A percentile compares a stretch with the other conserved stretches of the same genome.
phyloP scores from a whole-genome alignment of 768 basidiomycete species.

The Fistulinella prunicolor region DNA sequence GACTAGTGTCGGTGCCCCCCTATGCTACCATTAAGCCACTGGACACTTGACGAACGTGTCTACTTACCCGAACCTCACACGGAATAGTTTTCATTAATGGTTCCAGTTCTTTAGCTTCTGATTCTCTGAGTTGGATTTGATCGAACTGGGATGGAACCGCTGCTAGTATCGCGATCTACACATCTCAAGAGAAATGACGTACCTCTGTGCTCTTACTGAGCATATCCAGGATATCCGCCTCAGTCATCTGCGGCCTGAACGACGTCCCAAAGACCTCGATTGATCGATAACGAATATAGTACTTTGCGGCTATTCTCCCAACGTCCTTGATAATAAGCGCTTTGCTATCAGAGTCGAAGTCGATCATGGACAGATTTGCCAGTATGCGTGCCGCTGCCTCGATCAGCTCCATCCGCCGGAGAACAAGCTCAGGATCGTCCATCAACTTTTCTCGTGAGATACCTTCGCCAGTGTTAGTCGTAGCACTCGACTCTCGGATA shows the following conservation, averaged over 20 bases:
- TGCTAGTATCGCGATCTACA: not conserved
- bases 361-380: constrained; percentile 75
- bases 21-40: constrained; percentile 25
- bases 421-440: constrained; percentile 73
- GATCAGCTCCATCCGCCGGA: constrained; percentile 67
- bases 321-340: constrained; percentile 78
- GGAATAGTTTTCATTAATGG: constrained; percentile 64
- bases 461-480: constrained; percentile 43
- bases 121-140: constrained; percentile 92
- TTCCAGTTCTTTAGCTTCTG: constrained; percentile 81
- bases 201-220: constrained; percentile 92
- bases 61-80: constrained; percentile 73
- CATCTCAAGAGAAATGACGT: constrained; percentile 9
- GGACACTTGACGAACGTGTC: not conserved
- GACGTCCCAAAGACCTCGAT: constrained; percentile 82
- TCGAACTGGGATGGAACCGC: constrained; percentile 63
- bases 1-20: constrained; percentile 63
- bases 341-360: constrained; percentile 57
- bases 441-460: constrained; percentile 62
- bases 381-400: constrained; percentile 63
- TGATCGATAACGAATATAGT: constrained; percentile 85
- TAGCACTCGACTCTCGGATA: not conserved
- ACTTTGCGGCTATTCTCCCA: constrained; percentile 95
- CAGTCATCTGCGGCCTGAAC: constrained; percentile 82
- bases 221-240: constrained; percentile 87